Evolutionary conservation across 441 rosid genomes (phyloP), one percentile per base, ranked within the genome.

Genomic region (Erodium texanum): DNA sequence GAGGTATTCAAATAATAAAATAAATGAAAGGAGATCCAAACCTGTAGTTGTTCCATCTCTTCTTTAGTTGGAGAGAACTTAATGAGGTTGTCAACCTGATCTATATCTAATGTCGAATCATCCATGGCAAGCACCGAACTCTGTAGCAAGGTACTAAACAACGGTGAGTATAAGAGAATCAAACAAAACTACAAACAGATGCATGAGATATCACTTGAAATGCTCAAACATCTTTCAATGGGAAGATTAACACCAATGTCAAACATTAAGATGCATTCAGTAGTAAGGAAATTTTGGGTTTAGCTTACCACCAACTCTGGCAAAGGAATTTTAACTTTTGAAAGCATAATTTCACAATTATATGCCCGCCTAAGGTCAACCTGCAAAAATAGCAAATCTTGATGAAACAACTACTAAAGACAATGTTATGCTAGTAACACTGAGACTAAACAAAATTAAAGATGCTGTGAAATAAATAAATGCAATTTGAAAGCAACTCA

Each of bases 271-370:
- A 68, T 65, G 38, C 20, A 72, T 67, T 41, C 32, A 75, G 52
- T 41, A 67, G 12, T 45, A 73, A 58, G 64, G 61, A 29, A 45
- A n/a, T 48, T 66, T 62, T 63, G 68, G 12, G 34, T 4, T 65
- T 64, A 67, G 72, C 91, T 79, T 82, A 93, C 99, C 97, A 84
- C 86, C 75, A 93, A 79, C 56, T 89, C 93, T 70, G 92, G 85
- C 81, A 93, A 77, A 74, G 99, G 93, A 70, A 89, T 85, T 87
- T 93, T 93, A 73, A 91, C 91, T 81, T 89, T 93, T 29, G 99
- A 80, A 74, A 93, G 97, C 99, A 93, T 91, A 79, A 93, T 93
- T 82, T 93, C 99, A 79, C 99, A 91, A 76, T 93, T 93, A 82
- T 93, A 86, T 48, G 99, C 99, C 74, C 96, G 84, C 80, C 97